phyloP scores from a whole-genome alignment of 73 alveolate species.

The Paraurostyla sp. region DNA sequence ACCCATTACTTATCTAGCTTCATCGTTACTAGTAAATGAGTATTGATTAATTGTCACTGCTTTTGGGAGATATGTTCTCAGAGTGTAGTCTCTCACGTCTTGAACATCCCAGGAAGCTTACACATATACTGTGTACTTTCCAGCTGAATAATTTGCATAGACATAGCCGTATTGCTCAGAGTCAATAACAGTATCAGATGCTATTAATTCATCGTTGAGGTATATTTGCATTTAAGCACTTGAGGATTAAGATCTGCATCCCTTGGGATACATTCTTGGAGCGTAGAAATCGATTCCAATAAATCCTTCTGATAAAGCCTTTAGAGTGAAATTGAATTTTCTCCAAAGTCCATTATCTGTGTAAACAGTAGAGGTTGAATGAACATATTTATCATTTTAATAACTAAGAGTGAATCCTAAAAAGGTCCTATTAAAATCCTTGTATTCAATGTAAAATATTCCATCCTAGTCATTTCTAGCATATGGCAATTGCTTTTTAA shows the following conservation, averaged over 20 bases:
- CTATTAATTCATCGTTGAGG: neutral
- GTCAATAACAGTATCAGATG: neutral
- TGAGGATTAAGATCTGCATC: neutral
- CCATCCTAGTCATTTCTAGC: neutral
- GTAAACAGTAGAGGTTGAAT: neutral
- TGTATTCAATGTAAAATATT: neutral
- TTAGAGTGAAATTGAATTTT: slow-evolving; percentile 5
- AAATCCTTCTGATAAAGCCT: neutral
- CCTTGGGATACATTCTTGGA: neutral
- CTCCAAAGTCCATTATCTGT: neutral
- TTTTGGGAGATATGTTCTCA: neutral
- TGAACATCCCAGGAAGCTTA: neutral
- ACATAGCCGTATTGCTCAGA: neutral
- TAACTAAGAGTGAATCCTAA: neutral
- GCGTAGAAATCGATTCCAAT: neutral
- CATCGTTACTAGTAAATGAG: no score
- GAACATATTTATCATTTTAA: neutral
- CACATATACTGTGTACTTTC: neutral
- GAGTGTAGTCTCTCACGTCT: slow-evolving; percentile 18
- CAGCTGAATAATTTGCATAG: neutral
- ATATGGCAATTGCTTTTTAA: neutral
- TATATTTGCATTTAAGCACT: neutral
- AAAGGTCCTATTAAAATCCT: neutral
- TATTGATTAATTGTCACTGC: neutral
- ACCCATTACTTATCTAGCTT: no score